Evolutionary conservation across 495 filamentous ascomycete species (phyloP), one percentile per base, ranked within the genome.

Genomic region (Talaromyces liani): DNA sequence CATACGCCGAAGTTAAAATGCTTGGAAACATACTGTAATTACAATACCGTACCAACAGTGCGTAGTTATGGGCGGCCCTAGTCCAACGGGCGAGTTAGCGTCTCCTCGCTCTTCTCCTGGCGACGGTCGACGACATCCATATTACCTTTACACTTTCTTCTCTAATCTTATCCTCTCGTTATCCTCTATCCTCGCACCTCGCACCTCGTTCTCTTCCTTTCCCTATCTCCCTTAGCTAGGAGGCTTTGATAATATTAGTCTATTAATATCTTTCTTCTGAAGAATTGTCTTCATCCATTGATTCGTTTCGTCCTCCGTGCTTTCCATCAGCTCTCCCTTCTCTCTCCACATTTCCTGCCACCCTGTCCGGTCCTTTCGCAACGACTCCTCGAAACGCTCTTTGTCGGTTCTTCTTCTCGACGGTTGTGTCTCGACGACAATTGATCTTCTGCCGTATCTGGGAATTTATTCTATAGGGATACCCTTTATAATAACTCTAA

Each of bases 231-330:
- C 68, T 29, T 16, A 22, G 18, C 27, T 18, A n/a, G 18, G 56
- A 36, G 27, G 56, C 18, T 58, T 58, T 58, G 56, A 58, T 58
- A 58, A 36, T 58, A 58, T 34, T 58, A 58, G n/a, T 63, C 66
- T 68, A 69, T 69, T 70, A 66, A 61, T 70, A 72, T 71, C 68
- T 67, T 66, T 64, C 69, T 70, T 69, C 71, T 71, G 71, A 70
- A 65, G 68, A 69, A 69, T 72, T 71, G 66, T 75, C 72, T 69
- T 74, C 67, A 70, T 71, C 68, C 72, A 56, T 70, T 64, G 61
- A 67, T 70, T 67, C 63, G 62, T 61, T 59, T 62, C 60, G 49
- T 63, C 66, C 64, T 59, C 66, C 61, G 65, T 59, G 56, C 60
- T 59, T 60, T 62, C 66, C 62, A 64, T 61, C 64, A 69, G 68